A percentile compares a stretch with the other conserved stretches of the same genome.
phyloP scores from a whole-genome alignment of 2,329 filamentous ascomycete species.

The Fusarium subtropicale region DNA sequence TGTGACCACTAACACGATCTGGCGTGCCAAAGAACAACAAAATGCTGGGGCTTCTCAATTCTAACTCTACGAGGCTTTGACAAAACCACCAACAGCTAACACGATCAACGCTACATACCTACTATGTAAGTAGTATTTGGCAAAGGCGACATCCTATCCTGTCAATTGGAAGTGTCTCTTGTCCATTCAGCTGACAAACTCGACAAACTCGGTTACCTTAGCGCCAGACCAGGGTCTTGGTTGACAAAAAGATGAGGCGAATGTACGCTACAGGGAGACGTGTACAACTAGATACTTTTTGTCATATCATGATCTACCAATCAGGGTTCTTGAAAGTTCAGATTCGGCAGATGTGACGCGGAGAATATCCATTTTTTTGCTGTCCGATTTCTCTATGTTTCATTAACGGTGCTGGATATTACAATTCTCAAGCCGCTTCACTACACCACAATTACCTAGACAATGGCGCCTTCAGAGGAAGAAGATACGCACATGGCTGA shows the following conservation, averaged over 20 bases:
- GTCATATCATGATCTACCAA: background rate
- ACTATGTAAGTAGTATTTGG: too few relatives aligned
- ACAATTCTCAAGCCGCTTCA: background rate
- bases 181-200: background rate
- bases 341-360: background rate
- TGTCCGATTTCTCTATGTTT: background rate
- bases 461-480: background rate
- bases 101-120: background rate
- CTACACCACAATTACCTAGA: background rate
- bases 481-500: background rate
- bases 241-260: background rate
- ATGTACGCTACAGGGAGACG: background rate
- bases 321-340: background rate
- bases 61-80: background rate
- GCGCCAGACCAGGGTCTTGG: background rate
- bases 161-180: background rate
- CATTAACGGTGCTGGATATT: background rate
- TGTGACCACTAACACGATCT: background rate
- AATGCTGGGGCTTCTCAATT: background rate
- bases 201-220: conserved; percentile 13
- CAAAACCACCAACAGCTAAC: background rate
- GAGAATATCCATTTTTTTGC: background rate
- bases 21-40: background rate
- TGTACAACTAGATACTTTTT: background rate
- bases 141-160: background rate